Evolutionary conservation across 1,284 basidiomycete genomes (phyloP).

Genomic region (Rhodotorula sp.): DNA sequence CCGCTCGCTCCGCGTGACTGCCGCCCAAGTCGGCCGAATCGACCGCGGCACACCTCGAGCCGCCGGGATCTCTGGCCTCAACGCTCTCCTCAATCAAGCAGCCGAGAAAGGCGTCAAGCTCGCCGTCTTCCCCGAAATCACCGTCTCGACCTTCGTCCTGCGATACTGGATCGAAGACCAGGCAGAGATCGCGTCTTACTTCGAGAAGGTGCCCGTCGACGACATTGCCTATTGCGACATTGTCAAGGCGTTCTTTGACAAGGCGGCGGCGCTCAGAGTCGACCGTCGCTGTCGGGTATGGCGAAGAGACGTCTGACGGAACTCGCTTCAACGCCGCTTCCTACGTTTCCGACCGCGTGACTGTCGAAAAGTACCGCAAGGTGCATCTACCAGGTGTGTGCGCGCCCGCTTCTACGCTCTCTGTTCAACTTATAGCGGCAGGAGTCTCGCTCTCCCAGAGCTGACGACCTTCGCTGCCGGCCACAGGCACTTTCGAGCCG

Average conservation of each 20-base stretch:
- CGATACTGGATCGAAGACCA: conserved; percentile 45
- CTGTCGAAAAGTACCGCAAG: conserved; percentile 46
- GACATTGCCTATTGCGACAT: conserved; percentile 37
- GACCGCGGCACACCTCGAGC: conserved; percentile 41
- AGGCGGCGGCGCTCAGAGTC: conserved; percentile 40
- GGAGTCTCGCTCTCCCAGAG: too few relatives aligned
- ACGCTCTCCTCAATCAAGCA: conserved; percentile 43
- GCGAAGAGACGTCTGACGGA: conserved; percentile 42
- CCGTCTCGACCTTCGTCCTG: conserved; percentile 47
- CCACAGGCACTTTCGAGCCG: conserved; percentile 36
- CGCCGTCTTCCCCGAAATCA: conserved; percentile 46
- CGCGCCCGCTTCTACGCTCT: neutral
- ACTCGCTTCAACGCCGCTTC: conserved; percentile 44
- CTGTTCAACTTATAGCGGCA: neutral
- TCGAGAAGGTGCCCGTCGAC: conserved; percentile 34
- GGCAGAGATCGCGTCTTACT: conserved; percentile 42
- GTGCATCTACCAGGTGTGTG: conserved; percentile 45
- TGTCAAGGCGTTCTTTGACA: conserved; percentile 43
- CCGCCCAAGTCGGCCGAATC: conserved; percentile 47
- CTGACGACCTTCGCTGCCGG: neutral
- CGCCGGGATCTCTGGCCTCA: conserved; percentile 42
- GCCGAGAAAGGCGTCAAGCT: conserved; percentile 41
- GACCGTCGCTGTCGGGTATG: conserved; percentile 47
- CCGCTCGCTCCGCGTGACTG: conserved; percentile 44
- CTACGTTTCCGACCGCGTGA: conserved; percentile 43